Evolutionary conservation across 2,329 filamentous ascomycete species (phyloP), one percentile per base, ranked within the genome.

Genomic region (Sporothrix brasiliensis): DNA sequence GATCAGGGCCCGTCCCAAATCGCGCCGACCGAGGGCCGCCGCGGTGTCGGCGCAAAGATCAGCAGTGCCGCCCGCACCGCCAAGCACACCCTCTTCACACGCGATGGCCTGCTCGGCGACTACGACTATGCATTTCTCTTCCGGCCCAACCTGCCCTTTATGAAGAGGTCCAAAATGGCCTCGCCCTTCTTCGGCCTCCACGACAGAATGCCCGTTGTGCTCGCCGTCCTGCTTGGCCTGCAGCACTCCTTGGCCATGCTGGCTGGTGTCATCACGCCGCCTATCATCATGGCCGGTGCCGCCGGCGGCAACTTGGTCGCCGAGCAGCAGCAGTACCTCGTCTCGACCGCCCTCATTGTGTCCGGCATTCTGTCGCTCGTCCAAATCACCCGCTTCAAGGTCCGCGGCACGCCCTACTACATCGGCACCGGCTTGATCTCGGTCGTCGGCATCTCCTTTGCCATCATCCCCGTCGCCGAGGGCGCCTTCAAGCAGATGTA

Each of bases 41-140:
- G 52, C 24, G 78, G 77, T 19, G 66, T 81, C n/a, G 76, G 74
- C 68, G 75, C 78, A 66, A 76, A 76, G 24, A 41, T 81, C 14
- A 73, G 73, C 44, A 54, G 74, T 56, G 30, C 81, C 69, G 81
- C 77, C 75, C 81, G 80, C 54, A 67, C 44, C 24, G 11, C 49
- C 47, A 61, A 68, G 54, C 69, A 61, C 71, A 80, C 81, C 6
- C 84, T 88, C 73, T 79, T 84, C 69, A 88, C 86, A 60, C 89
- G 83, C 72, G 86, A 93, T 1, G 94, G 94, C 14, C 85, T 97
- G 34, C 80, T 97, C 70, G 94, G 94, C 73, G 85, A 89, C 75
- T 97, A 97, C 80, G 91, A 97, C 84, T 97, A 97, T 85, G 91
- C 79, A 49, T 95, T 93, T 77, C 88, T 97, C 53, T 97, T 97